A percentile compares a stretch with the other conserved stretches of the same genome.
phyloP scores from a whole-genome alignment of 345 rosid species.

The Salix arbutifolia region DNA sequence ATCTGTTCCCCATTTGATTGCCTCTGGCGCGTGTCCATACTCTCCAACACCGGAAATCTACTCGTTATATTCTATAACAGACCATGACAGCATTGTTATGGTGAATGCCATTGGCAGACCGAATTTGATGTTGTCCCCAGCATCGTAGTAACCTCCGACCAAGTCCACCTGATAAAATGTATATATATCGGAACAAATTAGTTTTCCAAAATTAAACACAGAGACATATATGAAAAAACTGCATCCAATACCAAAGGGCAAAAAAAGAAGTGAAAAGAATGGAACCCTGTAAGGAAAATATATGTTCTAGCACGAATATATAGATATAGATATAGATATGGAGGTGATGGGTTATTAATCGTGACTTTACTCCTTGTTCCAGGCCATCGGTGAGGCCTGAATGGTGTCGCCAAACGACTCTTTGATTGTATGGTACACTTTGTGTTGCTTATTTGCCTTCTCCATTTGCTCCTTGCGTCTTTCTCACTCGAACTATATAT shows the following conservation, averaged over 20 bases:
- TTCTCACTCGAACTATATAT: neutral
- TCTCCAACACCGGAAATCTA: conserved; percentile 54
- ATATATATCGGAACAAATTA: neutral
- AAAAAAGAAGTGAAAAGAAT: too few species aligned
- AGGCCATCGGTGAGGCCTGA: conserved; percentile 94
- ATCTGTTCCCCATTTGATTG: conserved; percentile 91
- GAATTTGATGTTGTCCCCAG: conserved; percentile 88
- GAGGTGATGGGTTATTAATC: too few species aligned
- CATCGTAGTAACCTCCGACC: conserved; percentile 94
- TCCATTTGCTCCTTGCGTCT: neutral
- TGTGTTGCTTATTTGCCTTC: neutral
- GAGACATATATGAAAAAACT: neutral
- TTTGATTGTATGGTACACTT: conserved; percentile 59
- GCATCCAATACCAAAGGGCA: neutral
- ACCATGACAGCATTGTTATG: conserved; percentile 81
- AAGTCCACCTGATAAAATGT: conserved; percentile 56
- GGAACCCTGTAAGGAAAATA: too few species aligned
- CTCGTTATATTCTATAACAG: conserved; percentile 65
- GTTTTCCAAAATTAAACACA: too few species aligned
- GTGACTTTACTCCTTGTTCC: conserved; percentile 73
- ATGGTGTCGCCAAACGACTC: conserved; percentile 86
- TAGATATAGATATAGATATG: neutral
- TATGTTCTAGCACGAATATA: neutral
- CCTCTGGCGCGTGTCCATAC: conserved; percentile 51
- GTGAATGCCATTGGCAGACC: conserved; percentile 94